These are phyloP conservation scores for Metschnikowia kofuensis DNA, from an alignment of 805 yeast species.

Conservation along the genomic window DNA sequence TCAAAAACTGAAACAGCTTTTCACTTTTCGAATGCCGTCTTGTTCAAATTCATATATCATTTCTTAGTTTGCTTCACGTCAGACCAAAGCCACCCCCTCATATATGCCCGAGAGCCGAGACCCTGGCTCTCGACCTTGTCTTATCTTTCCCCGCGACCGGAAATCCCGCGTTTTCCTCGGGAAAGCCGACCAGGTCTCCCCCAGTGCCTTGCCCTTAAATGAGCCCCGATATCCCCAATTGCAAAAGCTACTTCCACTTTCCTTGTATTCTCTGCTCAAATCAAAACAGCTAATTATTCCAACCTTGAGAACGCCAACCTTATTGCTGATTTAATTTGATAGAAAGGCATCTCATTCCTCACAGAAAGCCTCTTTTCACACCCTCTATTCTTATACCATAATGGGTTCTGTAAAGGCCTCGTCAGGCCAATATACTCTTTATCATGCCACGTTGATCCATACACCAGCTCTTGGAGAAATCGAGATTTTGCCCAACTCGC, in stretches of 20 bases:
- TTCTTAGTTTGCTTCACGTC: too few species aligned
- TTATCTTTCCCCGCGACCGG: conserved; percentile 1
- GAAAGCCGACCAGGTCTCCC: conserved; percentile 3
- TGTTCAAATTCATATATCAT: too few species aligned
- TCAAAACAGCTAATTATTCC: too few species aligned
- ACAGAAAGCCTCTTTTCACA: background rate
- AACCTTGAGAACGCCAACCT: too few species aligned
- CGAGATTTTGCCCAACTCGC: conserved; percentile 52
- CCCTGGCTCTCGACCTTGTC: background rate
- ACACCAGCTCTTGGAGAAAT: conserved; percentile 59
- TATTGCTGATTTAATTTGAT: too few species aligned
- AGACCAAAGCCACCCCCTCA: too few species aligned
- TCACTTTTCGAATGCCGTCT: too few species aligned
- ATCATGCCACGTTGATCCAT: conserved; percentile 71
- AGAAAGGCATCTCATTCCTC: background rate
- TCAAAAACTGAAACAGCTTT: too few species aligned
- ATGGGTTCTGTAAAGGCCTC: background rate
- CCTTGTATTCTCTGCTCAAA: too few species aligned
- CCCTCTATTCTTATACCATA: background rate
- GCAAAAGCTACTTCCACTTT: too few species aligned
- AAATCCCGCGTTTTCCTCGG: background rate
- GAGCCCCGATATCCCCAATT: background rate
- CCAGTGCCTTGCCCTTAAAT: background rate
- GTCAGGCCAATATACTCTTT: conserved; percentile 37
- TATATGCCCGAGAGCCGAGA: too few species aligned